Percentiles rank a stretch among this genome's conserved stretches.
Evolutionary conservation across 1,139 yeast species (phyloP).

Genomic region (Scheffersomyces stambukii): DNA sequence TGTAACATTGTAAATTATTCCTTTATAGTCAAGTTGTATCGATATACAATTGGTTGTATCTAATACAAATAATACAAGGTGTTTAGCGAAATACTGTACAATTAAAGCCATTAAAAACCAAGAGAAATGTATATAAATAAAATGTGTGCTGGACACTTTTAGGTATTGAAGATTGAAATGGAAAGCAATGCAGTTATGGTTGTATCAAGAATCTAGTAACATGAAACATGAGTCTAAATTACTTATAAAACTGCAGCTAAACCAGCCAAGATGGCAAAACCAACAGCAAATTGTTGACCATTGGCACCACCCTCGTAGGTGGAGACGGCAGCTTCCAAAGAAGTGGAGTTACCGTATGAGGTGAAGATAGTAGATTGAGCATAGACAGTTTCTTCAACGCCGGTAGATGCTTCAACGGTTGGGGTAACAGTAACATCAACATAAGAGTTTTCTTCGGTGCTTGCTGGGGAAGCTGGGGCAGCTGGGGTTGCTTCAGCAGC

Average conservation of each 20-base stretch:
- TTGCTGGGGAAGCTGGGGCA: constrained; percentile 13
- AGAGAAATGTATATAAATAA: background rate
- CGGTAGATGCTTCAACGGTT: constrained; percentile 12
- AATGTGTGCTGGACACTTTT: background rate
- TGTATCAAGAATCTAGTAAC: too few species aligned
- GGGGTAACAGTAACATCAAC: constrained; percentile 26
- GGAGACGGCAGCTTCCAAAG: constrained; percentile 19
- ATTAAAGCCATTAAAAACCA: too few species aligned
- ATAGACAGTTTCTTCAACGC: constrained; percentile 12
- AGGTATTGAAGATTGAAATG: too few species aligned
- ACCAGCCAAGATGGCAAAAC: constrained; percentile 44
- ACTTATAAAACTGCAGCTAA: constrained; percentile 41
- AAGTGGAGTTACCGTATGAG: constrained; percentile 18
- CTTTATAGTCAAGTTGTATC: too few species aligned
- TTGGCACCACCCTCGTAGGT: constrained; percentile 28
- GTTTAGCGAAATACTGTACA: background rate
- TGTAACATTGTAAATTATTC: too few species aligned
- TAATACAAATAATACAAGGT: background rate
- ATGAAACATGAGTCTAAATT: too few species aligned
- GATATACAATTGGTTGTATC: too few species aligned
- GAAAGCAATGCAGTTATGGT: too few species aligned
- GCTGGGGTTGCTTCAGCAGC: constrained; percentile 14
- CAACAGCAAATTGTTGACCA: constrained; percentile 25
- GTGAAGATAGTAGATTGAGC: constrained; percentile 29
- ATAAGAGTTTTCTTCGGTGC: constrained; percentile 19